Conservation (phyloP, 208 protist genomes). For the Trypanosoma melophagium region DNA sequence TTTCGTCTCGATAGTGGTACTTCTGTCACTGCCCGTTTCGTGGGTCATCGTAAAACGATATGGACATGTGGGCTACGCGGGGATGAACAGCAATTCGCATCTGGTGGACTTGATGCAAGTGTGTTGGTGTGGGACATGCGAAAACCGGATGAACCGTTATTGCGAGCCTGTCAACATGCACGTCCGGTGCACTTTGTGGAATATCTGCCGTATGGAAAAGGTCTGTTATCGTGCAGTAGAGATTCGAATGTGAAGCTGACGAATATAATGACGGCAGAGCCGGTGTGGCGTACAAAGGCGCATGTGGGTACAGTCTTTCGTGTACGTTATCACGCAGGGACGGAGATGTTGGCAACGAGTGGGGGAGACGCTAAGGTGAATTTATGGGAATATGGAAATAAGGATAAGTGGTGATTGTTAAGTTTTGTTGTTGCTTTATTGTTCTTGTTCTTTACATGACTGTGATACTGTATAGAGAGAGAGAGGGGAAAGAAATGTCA, state of each 20-base stretch:
- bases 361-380: constrained; percentile 51
- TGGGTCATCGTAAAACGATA: constrained; percentile 58
- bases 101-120: constrained; percentile 66
- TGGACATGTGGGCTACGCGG: constrained; percentile 57
- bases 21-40: constrained; percentile 41
- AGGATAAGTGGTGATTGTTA: constrained; percentile 31
- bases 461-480: too few species aligned
- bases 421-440: too few species aligned
- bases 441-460: too few species aligned
- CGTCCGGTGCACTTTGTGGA: constrained; percentile 55
- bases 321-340: constrained; percentile 37
- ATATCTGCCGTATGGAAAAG: constrained; percentile 50
- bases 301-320: constrained; percentile 60
- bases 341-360: constrained; percentile 44
- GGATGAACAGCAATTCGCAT: constrained; percentile 41
- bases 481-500: too few species aligned
- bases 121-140: constrained; percentile 70
- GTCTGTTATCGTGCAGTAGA: constrained; percentile 54
- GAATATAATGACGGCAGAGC: constrained; percentile 35
- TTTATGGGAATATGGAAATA: constrained; percentile 51
- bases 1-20: constrained; percentile 37
- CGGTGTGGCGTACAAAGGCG: constrained; percentile 60
- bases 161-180: constrained; percentile 39
- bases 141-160: constrained; percentile 18
- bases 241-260: constrained; percentile 46